These are phyloP conservation scores for Tanozyma kutaoensis DNA, from an alignment of 805 yeast species.

Conservation along the genomic window DNA sequence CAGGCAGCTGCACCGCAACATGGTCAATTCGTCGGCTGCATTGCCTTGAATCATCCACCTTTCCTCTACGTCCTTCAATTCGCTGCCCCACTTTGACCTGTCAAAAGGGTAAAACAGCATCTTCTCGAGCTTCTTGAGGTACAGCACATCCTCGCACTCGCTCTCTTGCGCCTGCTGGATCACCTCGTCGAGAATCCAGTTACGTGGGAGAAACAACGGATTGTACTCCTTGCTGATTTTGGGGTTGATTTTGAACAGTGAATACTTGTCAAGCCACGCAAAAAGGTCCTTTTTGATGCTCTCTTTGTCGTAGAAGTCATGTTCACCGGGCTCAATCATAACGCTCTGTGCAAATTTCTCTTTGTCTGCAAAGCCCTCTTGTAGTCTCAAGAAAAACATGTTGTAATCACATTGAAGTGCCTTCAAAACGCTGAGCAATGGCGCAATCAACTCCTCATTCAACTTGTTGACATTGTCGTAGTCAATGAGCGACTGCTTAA, in stretches of 20 bases:
- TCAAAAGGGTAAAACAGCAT: slow-evolving; percentile 76
- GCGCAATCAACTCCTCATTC: slow-evolving; percentile 31
- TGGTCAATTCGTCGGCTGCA: slow-evolving; percentile 37
- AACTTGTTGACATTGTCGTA: slow-evolving; percentile 16
- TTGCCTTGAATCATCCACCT: slow-evolving; percentile 40
- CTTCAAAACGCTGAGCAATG: slow-evolving; percentile 46
- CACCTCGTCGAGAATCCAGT: slow-evolving; percentile 80
- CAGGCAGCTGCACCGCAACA: slow-evolving; percentile 70
- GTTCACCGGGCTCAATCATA: slow-evolving; percentile 5
- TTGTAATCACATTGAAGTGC: slow-evolving; percentile 66
- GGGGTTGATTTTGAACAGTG: no score
- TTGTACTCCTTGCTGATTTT: slow-evolving; percentile 40
- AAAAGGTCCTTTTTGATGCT: slow-evolving; percentile 27
- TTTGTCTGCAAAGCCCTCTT: slow-evolving; percentile 14
- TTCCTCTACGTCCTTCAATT: slow-evolving; percentile 41
- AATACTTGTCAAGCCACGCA: slow-evolving; percentile 43
- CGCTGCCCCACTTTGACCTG: slow-evolving; percentile 51
- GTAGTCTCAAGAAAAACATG: slow-evolving; percentile 58
- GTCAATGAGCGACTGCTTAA: slow-evolving; percentile 26
- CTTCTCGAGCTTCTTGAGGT: slow-evolving; percentile 45
- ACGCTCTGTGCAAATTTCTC: slow-evolving; percentile 8
- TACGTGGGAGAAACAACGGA: slow-evolving; percentile 74
- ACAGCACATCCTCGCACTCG: slow-evolving; percentile 30
- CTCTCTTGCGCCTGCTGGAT: slow-evolving; percentile 42
- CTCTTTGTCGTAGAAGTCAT: slow-evolving; percentile 14